Evolutionary conservation across 768 basidiomycete genomes (phyloP).

Genomic region (Suillus americanus): DNA sequence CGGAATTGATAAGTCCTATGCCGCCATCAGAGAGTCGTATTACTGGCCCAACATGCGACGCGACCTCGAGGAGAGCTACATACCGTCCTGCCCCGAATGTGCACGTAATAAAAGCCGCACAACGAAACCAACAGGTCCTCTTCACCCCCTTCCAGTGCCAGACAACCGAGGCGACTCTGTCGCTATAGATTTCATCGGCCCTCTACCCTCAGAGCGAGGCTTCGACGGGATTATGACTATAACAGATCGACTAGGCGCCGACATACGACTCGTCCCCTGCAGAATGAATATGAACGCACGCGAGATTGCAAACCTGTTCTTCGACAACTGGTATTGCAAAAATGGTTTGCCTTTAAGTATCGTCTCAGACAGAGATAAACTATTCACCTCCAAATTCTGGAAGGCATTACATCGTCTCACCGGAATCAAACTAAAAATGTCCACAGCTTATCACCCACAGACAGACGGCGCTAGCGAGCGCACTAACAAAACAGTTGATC

Average conservation of each 20-base stretch:
- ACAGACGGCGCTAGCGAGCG: constrained; percentile 19
- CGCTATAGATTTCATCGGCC: no score
- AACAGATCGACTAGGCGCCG: no score
- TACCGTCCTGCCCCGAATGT: constrained; percentile 26
- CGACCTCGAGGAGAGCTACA: constrained; percentile 4
- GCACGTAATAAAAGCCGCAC: constrained; percentile 29
- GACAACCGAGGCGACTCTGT: background rate
- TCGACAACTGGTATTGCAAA: constrained; percentile 25
- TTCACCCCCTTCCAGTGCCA: constrained; percentile 11
- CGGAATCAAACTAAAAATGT: no score
- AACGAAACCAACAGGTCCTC: constrained; percentile 17
- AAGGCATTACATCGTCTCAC: no score
- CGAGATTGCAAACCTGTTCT: constrained; percentile 16
- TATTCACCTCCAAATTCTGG: no score
- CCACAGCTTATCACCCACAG: no score
- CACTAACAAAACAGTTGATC: constrained; percentile 33
- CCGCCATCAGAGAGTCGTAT: constrained; percentile 19
- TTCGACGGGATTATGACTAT: no score
- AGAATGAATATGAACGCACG: constrained; percentile 13
- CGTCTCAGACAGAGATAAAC: no score
- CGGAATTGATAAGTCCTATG: constrained; percentile 27
- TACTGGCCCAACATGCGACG: constrained; percentile 19
- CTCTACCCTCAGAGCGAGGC: accelerated
- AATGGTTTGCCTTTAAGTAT: background rate
- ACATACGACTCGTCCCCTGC: constrained; percentile 11